Evolutionary conservation across 148 eudicot species (phyloP).

Genomic region (Rhododendron ovatum): DNA sequence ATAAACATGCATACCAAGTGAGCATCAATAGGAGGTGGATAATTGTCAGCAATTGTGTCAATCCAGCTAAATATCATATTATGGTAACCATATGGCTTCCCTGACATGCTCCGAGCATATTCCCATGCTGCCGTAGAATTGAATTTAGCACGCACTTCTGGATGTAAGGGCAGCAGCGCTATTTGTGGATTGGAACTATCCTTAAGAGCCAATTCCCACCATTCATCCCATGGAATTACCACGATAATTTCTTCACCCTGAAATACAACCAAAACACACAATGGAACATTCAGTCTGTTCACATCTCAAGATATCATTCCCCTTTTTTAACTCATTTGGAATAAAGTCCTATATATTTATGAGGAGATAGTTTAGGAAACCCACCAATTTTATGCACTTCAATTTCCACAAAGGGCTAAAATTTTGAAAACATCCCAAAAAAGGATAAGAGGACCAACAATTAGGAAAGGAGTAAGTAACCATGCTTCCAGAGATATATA

Average conservation of each 20-base stretch:
- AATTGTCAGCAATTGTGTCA: slow-evolving; percentile 90
- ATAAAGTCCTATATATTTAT: background rate
- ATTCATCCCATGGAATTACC: slow-evolving; percentile 91
- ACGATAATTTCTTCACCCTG: slow-evolving; percentile 97
- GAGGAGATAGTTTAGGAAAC: background rate
- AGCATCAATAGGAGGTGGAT: slow-evolving; percentile 98
- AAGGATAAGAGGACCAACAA: background rate
- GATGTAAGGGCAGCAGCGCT: slow-evolving; percentile 88
- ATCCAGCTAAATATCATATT: slow-evolving; percentile 99
- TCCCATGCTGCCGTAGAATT: slow-evolving; percentile 96
- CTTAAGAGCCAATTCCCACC: slow-evolving; percentile 91
- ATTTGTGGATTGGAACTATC: slow-evolving; percentile 91
- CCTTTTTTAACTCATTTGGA: background rate
- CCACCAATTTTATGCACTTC: background rate
- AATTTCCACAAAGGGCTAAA: background rate
- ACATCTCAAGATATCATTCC: background rate
- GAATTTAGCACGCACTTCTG: slow-evolving; percentile 75
- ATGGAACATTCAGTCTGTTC: background rate
- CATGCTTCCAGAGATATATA: background rate
- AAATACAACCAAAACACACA: slow-evolving; percentile 11
- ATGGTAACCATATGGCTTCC: slow-evolving; percentile 99
- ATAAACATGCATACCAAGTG: slow-evolving; percentile 68
- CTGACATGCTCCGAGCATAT: slow-evolving; percentile 88
- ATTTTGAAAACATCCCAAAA: background rate
- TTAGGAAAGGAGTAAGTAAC: background rate